Evolutionary conservation across 148 eudicot genomes (phyloP), one percentile per base, ranked within the genome.

Genomic region (Silene latifolia): DNA sequence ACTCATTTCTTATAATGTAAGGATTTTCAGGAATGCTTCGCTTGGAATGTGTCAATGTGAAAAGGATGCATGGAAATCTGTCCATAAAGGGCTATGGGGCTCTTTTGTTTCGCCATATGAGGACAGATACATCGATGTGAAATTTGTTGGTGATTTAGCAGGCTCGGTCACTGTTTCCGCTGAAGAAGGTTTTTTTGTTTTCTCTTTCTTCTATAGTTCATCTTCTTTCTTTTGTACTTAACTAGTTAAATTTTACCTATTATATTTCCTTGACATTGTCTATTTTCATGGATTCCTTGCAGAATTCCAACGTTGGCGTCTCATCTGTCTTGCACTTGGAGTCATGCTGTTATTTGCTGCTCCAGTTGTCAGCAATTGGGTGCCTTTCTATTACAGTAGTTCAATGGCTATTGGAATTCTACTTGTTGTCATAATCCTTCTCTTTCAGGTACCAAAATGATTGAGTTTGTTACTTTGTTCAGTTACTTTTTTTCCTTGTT

Each of bases 361-460:
- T 75, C 97, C 98, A n/a, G 74, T 89, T 79, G 89, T 90, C 69
- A 90, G 96, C 87, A 77, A 85, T 77, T 95, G 93, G 91, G 97
- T 92, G 76, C 98, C 97, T 35, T 95, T 95, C 83, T 95, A 95
- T 81, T 95, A 95, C 69, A 88, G 96, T 81, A 92, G 96, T 74
- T 90, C 97, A 25, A 95, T 95, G 98, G 89, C 87, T 21, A 85
- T 90, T 29, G 98, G 98, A 69, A 83, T 95, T 68, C 82, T 91
- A 10, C 90, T 92, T 70, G 98, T 95, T 74, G 74, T 95, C 79
- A 77, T 95, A 59, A 88, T 95, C 82, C 83, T 95, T 76, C 96
- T 95, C 29, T 92, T 92, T 79, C 98, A 95, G 97, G 98, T 95
- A 86, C 69, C 67, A n/a, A 25, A 25, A 15, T 39, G 19, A 39